These are phyloP conservation scores for Euptelea pleiosperma DNA, from an alignment of 164 flowering plant species.

Conservation along the genomic window DNA sequence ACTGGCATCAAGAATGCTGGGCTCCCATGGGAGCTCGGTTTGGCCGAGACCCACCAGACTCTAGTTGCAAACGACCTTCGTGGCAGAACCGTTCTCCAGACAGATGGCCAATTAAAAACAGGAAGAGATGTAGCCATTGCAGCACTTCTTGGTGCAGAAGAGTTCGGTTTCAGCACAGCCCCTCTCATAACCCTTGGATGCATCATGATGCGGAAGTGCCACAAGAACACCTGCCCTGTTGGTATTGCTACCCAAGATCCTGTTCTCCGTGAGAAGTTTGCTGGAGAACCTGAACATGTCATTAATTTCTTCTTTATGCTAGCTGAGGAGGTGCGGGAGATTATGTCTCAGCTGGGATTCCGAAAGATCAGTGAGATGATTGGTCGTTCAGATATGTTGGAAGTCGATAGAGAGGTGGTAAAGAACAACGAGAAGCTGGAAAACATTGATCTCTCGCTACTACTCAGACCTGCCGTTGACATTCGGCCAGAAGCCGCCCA, in stretches of 20 bases:
- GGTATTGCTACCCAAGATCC: slow-evolving; percentile 99
- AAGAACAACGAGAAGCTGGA: slow-evolving; percentile 79
- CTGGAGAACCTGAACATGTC: slow-evolving; percentile 98
- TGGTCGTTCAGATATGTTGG: slow-evolving; percentile 97
- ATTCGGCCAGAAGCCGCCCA: slow-evolving; percentile 95
- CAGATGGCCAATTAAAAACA: slow-evolving; percentile 97
- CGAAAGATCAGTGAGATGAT: slow-evolving; percentile 85
- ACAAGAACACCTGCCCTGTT: slow-evolving; percentile 98
- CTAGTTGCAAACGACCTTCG: slow-evolving; percentile 97
- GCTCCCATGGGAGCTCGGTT: slow-evolving; percentile 98
- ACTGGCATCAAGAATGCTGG: slow-evolving; percentile 99
- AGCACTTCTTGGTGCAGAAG: slow-evolving; percentile 98
- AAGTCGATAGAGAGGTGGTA: slow-evolving; percentile 75
- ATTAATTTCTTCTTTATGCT: slow-evolving; percentile 98
- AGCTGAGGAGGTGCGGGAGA: slow-evolving; percentile 94
- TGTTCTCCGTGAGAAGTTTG: slow-evolving; percentile 92
- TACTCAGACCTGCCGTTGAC: slow-evolving; percentile 86
- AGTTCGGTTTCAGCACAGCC: slow-evolving; percentile 99
- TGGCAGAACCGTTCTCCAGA: slow-evolving; percentile 86
- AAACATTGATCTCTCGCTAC: slow-evolving; percentile 79
- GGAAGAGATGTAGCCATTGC: slow-evolving; percentile 98
- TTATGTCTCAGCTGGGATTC: slow-evolving; percentile 92
- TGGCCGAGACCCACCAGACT: slow-evolving; percentile 99
- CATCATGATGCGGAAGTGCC: slow-evolving; percentile 99
- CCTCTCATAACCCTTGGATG: slow-evolving; percentile 98